These are phyloP conservation scores for Lodderomyces margitis DNA, from an alignment of 1,139 yeast species.

Conservation along the genomic window DNA sequence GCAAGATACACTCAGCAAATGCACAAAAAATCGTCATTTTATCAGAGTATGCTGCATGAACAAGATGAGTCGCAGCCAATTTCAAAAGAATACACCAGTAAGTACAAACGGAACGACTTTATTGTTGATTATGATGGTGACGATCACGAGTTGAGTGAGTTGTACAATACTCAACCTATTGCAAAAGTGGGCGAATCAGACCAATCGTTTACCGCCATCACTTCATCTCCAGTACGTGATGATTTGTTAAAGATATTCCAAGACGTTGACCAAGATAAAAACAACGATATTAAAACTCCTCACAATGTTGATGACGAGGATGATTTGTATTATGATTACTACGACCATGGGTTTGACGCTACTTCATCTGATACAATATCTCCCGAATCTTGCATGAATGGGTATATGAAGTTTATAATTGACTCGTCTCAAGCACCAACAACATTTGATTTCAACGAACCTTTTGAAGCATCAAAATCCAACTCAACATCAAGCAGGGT, in stretches of 20 bases:
- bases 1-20: background rate
- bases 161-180: background rate
- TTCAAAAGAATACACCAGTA: too few relatives aligned
- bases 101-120: background rate
- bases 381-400: constrained; percentile 12
- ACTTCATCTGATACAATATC: constrained; percentile 7
- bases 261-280: constrained; percentile 3
- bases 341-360: background rate
- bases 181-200: constrained; percentile 1
- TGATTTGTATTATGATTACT: background rate
- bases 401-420: constrained; percentile 13
- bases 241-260: constrained; percentile 9
- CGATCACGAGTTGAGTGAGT: background rate
- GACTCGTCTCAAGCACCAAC: constrained; percentile 7
- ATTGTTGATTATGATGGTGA: constrained; percentile 1
- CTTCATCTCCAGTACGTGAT: constrained; percentile 7
- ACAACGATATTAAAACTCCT: background rate
- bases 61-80: background rate
- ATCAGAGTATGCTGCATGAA: background rate
- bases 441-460: background rate
- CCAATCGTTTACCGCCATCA: constrained; percentile 3
- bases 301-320: background rate
- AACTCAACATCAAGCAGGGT: too few relatives aligned
- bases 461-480: too few relatives aligned
- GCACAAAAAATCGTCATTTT: background rate